Evolutionary conservation across 2,329 filamentous ascomycete species (phyloP).

Genomic region (Nemania sp.): DNA sequence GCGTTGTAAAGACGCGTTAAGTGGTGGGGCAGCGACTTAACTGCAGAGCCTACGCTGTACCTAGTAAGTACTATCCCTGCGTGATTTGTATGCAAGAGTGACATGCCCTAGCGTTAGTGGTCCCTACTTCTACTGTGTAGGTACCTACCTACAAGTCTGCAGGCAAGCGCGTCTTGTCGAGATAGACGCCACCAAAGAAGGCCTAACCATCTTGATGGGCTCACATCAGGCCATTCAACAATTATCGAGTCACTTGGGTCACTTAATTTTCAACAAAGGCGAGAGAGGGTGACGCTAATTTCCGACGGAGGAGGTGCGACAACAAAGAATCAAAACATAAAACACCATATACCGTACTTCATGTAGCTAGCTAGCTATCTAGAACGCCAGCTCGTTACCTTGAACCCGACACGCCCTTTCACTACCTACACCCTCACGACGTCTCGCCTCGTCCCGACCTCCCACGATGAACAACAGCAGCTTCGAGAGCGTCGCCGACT

Average conservation of each 20-base stretch:
- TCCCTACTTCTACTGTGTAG: no score
- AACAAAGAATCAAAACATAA: background rate
- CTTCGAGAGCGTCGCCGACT: constrained; percentile 71
- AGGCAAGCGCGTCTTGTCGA: constrained; percentile 7
- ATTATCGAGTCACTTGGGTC: background rate
- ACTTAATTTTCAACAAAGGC: background rate
- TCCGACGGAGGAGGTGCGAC: background rate
- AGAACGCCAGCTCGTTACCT: background rate
- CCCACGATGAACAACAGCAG: constrained; percentile 40
- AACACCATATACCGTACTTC: background rate
- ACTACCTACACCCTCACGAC: background rate
- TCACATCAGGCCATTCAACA: background rate
- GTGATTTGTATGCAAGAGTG: background rate
- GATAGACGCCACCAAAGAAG: constrained; percentile 3
- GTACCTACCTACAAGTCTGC: background rate
- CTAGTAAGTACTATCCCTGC: constrained; percentile 11
- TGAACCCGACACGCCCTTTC: constrained; percentile 1
- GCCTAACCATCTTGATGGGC: background rate
- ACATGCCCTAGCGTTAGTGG: background rate
- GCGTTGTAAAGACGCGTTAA: constrained; percentile 48
- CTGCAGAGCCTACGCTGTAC: background rate
- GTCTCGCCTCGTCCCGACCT: background rate
- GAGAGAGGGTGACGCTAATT: background rate
- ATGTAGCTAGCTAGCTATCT: background rate
- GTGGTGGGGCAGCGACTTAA: constrained; percentile 41